phyloP scores from a whole-genome alignment of 2,329 filamentous ascomycete genomes.

The Aurifilum marmelostoma region DNA sequence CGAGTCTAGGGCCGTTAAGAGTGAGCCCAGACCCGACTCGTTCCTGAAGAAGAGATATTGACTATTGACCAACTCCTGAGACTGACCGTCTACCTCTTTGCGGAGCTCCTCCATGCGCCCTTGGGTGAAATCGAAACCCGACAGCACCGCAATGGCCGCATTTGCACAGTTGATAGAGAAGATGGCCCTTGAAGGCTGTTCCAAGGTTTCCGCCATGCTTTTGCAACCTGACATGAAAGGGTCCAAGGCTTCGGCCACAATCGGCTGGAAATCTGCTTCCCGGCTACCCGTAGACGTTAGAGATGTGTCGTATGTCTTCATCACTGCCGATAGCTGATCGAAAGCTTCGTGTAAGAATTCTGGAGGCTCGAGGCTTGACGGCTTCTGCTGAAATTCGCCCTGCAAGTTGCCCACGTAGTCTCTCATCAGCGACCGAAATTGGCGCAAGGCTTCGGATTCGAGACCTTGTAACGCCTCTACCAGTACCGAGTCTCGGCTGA shows the following conservation, averaged over 20 bases:
- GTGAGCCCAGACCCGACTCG: conserved; percentile 70
- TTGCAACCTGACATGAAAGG: conserved; percentile 81
- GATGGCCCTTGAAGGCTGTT: conserved; percentile 63
- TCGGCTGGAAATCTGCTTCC: conserved; percentile 72
- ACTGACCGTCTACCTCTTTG: conserved; percentile 57
- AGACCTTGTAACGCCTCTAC: conserved; percentile 70
- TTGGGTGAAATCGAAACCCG: conserved; percentile 66
- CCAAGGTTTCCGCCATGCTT: conserved; percentile 65
- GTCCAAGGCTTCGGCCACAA: conserved; percentile 79
- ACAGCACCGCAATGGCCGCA: conserved; percentile 59
- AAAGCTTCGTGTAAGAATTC: conserved; percentile 81
- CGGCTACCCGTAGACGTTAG: conserved; percentile 62
- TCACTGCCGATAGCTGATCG: conserved; percentile 74
- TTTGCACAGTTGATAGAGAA: conserved; percentile 75
- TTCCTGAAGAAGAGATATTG: conserved; percentile 75
- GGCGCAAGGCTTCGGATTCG: conserved; percentile 75
- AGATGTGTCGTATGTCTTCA: conserved; percentile 87
- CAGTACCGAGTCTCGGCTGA: conserved; percentile 70
- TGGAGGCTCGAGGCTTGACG: conserved; percentile 75
- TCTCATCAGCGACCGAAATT: conserved; percentile 80
- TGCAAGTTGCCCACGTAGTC: conserved; percentile 80
- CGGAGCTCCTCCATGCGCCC: conserved; percentile 59
- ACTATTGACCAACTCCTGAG: conserved; percentile 62
- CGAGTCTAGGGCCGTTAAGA: conserved; percentile 61
- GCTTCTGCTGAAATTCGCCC: conserved; percentile 68